phyloP scores from a whole-genome alignment of 345 rosid genomes.

The Lagerstroemia speciosa region DNA sequence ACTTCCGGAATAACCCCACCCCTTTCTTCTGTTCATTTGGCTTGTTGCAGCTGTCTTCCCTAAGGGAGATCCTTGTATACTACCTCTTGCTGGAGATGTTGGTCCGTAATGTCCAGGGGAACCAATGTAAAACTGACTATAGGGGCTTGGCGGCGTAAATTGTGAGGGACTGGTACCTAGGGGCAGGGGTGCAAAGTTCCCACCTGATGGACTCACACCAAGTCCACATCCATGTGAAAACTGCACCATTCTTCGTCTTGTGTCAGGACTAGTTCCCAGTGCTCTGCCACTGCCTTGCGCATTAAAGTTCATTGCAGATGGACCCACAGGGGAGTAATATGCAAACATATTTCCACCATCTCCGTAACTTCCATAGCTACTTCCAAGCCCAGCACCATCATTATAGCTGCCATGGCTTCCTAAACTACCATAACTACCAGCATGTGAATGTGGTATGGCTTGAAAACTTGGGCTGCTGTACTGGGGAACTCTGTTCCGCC shows the following conservation, averaged over 20 bases:
- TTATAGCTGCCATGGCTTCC: slow-evolving; percentile 96
- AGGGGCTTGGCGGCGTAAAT: slow-evolving; percentile 81
- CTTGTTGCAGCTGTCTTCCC: slow-evolving; percentile 73
- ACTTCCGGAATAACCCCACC: slow-evolving; percentile 69
- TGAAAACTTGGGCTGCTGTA: slow-evolving; percentile 85
- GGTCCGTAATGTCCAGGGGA: slow-evolving; percentile 98
- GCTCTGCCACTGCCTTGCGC: slow-evolving; percentile 57
- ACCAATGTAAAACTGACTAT: slow-evolving; percentile 50
- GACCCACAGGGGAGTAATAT: slow-evolving; percentile 89
- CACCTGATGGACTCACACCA: slow-evolving; percentile 86
- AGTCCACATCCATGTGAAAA: slow-evolving; percentile 77
- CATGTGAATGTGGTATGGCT: slow-evolving; percentile 56
- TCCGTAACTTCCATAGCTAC: slow-evolving; percentile 92
- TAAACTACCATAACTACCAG: slow-evolving; percentile 81
- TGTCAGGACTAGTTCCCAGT: slow-evolving; percentile 92
- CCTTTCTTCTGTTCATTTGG: slow-evolving; percentile 76
- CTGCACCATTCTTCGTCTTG: slow-evolving; percentile 66
- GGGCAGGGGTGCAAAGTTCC: slow-evolving; percentile 87
- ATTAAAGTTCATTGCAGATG: slow-evolving; percentile 68
- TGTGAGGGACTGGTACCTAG: slow-evolving; percentile 97
- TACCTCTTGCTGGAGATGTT: slow-evolving; percentile 82
- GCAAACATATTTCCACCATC: slow-evolving; percentile 62
- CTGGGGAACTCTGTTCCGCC: slow-evolving; percentile 48
- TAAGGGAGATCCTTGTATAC: slow-evolving; percentile 85
- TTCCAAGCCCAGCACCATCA: slow-evolving; percentile 67